These are phyloP conservation scores for Pseudonitzschia delicatissima DNA, from an alignment of 108 stramenopile species.

Conservation along the genomic window DNA sequence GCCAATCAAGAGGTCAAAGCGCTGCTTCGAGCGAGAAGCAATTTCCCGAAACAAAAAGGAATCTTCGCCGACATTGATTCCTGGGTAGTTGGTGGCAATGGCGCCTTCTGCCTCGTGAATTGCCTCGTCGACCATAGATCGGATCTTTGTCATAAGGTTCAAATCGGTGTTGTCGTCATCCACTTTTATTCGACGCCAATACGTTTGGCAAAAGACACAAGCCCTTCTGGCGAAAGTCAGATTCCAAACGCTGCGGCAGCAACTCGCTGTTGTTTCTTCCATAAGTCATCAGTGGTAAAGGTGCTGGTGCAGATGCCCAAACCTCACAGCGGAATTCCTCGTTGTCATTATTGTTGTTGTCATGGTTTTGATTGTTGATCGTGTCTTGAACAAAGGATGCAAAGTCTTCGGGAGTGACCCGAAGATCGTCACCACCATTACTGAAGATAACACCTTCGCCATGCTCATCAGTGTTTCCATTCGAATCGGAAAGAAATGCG, in stretches of 20 bases:
- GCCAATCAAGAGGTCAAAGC: conserved; percentile 46
- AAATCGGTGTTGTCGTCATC: not conserved
- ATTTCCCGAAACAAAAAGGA: conserved; percentile 55
- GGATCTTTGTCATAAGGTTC: not conserved
- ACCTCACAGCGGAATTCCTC: conserved; percentile 23
- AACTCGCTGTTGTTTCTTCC: conserved; percentile 9
- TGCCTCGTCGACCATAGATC: not conserved
- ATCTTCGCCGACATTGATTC: conserved; percentile 45
- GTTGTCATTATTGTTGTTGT: not conserved
- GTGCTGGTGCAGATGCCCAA: conserved; percentile 52
- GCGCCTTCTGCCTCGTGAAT: not conserved
- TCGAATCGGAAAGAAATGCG: not conserved
- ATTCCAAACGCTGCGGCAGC: not conserved
- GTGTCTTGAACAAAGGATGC: not conserved
- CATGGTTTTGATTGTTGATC: not conserved
- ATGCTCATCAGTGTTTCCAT: not conserved
- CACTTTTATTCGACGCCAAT: not conserved
- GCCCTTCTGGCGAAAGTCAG: not conserved
- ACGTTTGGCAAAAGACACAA: not conserved
- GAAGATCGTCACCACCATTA: not conserved
- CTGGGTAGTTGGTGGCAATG: conserved; percentile 25
- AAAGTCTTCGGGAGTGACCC: not conserved
- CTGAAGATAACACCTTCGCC: too few relatives aligned
- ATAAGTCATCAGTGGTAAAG: conserved; percentile 33
- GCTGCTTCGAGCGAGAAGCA: conserved; percentile 42